These are phyloP conservation scores for Macaranga tanarius DNA, from an alignment of 441 rosid genomes.

Conservation along the genomic window DNA sequence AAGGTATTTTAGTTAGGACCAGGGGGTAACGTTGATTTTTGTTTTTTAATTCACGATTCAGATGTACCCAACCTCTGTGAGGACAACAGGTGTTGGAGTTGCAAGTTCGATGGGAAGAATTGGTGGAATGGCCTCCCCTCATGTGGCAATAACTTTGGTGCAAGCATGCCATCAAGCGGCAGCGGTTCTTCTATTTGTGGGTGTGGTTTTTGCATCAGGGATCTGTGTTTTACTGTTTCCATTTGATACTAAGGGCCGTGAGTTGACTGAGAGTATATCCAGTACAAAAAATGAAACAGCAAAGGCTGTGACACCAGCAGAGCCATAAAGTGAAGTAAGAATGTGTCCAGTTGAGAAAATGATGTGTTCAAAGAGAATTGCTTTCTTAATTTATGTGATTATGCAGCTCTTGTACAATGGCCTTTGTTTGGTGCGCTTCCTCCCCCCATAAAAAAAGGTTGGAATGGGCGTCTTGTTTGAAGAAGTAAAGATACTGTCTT, in stretches of 20 bases:
- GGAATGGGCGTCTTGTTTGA: too few species aligned
- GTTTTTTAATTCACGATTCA: slow-evolving; percentile 26
- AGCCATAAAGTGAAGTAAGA: not conserved
- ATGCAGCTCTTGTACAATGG: too few species aligned
- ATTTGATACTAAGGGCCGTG: slow-evolving; percentile 74
- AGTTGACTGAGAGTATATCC: slow-evolving; percentile 51
- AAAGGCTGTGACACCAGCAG: not conserved
- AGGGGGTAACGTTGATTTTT: not conserved
- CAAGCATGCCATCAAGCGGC: slow-evolving; percentile 72
- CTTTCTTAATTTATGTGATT: not conserved
- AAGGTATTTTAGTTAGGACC: not conserved
- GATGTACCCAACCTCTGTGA: slow-evolving; percentile 85
- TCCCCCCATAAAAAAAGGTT: too few species aligned
- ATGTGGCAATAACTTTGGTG: slow-evolving; percentile 81
- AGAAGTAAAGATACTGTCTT: too few species aligned
- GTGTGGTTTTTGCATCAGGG: slow-evolving; percentile 57
- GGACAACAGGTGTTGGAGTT: slow-evolving; percentile 85
- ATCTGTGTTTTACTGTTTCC: slow-evolving; percentile 68
- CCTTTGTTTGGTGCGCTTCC: too few species aligned
- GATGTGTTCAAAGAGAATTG: not conserved
- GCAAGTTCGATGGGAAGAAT: slow-evolving; percentile 88
- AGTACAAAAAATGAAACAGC: slow-evolving; percentile 28
- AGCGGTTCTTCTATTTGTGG: slow-evolving; percentile 61
- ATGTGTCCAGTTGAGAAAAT: not conserved
- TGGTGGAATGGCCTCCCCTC: slow-evolving; percentile 84